Percentiles rank a stretch among this genome's conserved stretches.
Conservation (phyloP, 305 asterid genomes). For the Fraxinus angustifolia region DNA sequence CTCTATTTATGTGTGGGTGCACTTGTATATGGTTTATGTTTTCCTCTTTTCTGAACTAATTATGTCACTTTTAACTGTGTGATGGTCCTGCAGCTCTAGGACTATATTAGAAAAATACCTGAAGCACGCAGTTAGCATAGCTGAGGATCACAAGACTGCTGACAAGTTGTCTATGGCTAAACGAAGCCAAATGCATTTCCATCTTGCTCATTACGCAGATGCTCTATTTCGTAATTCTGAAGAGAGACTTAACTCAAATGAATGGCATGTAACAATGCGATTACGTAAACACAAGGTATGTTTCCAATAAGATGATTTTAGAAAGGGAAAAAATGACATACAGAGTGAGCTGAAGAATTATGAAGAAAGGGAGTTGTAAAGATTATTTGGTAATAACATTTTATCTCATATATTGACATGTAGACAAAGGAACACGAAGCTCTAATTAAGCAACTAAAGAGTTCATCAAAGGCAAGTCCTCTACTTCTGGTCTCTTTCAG, state of each 20-base stretch:
- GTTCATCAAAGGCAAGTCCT: constrained; percentile 65
- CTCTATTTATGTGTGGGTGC: not conserved
- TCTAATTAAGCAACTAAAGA: constrained; percentile 62
- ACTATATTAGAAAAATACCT: constrained; percentile 89
- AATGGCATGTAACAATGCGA: constrained; percentile 93
- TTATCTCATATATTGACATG: constrained; percentile 24
- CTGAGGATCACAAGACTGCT: constrained; percentile 55
- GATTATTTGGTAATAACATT: constrained; percentile 16
- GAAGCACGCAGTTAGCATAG: constrained; percentile 82
- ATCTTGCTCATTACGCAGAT: constrained; percentile 98
- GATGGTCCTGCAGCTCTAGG: constrained; percentile 69
- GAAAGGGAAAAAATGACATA: constrained; percentile 7
- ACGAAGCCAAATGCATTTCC: constrained; percentile 92
- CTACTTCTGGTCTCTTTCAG: constrained; percentile 11
- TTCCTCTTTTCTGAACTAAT: constrained; percentile 9
- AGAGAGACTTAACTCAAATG: constrained; percentile 87
- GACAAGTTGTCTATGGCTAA: constrained; percentile 57
- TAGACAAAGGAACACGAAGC: constrained; percentile 91
- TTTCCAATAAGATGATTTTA: constrained; percentile 7
- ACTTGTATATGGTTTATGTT: not conserved
- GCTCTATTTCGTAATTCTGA: constrained; percentile 92
- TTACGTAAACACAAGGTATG: constrained; percentile 80
- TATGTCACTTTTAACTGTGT: constrained; percentile 15
- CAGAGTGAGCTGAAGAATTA: constrained; percentile 13
- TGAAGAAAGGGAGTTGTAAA: constrained; percentile 10